Evolutionary conservation across 1,139 yeast species (phyloP), one percentile per base, ranked within the genome.

Genomic region (Suhomyces ambrosiae): DNA sequence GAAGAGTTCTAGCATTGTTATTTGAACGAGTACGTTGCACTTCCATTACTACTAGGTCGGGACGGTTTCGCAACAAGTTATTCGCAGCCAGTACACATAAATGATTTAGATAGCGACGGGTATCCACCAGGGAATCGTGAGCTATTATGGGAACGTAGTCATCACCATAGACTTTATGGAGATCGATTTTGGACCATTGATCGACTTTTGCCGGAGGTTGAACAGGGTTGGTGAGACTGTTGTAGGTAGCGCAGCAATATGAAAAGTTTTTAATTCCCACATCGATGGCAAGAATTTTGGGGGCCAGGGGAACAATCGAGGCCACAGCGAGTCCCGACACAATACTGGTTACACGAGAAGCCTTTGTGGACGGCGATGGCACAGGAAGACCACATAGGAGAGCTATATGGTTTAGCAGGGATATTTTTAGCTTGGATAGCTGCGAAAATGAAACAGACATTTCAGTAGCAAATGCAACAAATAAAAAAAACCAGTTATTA

Each of bases 261-360:
- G 72, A 60, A 40, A 70, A 67, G 50, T 70, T 68, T 49, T 68
- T 69, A 37, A 69, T 50, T 5, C 76, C 76, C 10, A 70, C 57
- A 44, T 70, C 76, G 9, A 70, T 55, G 9, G 71, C 54, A 5
- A 62, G 42, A 5, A 65, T 40, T 25, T 49, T 47, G 22, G 42
- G 45, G 10, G 42, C n/a, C 10, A 48, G 50, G 23, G 43, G 47
- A 11, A 38, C 26, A n/a, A 30, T 29, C 7, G 18, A 32, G 15
- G 35, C 30, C 28, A 59, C 48, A 9, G 54, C 40, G 23, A 59
- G 38, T 3, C 63, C 59, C 11, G 55, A 40, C 8, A 52, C 30
- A 10, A 67, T 50, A 16, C 51, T 49, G 8, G 46, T 44, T n/a
- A 64, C 53, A 29, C 67, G 57, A 1, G 51, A 48, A 5, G 47